Evolutionary conservation across 768 basidiomycete genomes (phyloP).

Genomic region (Strobilomyces dryophilus): DNA sequence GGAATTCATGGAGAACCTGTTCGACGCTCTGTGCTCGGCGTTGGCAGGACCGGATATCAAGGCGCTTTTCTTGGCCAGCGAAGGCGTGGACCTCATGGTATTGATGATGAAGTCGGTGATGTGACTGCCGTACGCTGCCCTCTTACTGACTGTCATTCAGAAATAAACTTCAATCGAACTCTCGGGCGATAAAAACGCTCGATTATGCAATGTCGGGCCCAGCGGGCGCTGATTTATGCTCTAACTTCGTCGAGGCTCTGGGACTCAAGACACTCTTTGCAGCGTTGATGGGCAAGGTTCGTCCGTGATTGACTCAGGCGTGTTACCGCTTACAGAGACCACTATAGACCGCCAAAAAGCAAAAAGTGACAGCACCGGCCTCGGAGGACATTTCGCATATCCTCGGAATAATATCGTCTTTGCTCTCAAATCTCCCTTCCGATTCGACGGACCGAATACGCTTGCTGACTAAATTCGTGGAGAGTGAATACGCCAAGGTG

Average conservation of each 20-base stretch:
- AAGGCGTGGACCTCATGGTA: constrained; percentile 97
- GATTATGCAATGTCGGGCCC: constrained; percentile 87
- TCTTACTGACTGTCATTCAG: constrained; percentile 36
- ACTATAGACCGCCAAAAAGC: constrained; percentile 55
- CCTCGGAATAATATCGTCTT: constrained; percentile 81
- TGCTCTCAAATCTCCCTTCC: constrained; percentile 82
- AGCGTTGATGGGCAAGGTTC: constrained; percentile 91
- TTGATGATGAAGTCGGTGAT: constrained; percentile 86
- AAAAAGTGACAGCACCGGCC: constrained; percentile 50
- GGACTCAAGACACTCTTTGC: constrained; percentile 91
- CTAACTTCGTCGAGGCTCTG: constrained; percentile 80
- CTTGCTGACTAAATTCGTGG: constrained; percentile 90
- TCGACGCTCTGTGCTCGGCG: constrained; percentile 85
- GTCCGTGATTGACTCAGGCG: constrained; percentile 4
- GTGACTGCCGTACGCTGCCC: background rate
- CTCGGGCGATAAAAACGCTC: constrained; percentile 84
- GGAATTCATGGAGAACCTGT: constrained; percentile 98
- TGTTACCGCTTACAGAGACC: constrained; percentile 8
- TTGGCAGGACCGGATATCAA: constrained; percentile 79
- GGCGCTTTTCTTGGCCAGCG: constrained; percentile 75
- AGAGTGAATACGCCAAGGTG: constrained; percentile 87
- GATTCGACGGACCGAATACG: constrained; percentile 79
- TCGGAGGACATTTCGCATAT: constrained; percentile 86
- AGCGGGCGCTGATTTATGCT: constrained; percentile 65
- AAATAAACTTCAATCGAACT: constrained; percentile 77